phyloP scores from a whole-genome alignment of 805 yeast species.

The Naumovozyma dairenensis region DNA sequence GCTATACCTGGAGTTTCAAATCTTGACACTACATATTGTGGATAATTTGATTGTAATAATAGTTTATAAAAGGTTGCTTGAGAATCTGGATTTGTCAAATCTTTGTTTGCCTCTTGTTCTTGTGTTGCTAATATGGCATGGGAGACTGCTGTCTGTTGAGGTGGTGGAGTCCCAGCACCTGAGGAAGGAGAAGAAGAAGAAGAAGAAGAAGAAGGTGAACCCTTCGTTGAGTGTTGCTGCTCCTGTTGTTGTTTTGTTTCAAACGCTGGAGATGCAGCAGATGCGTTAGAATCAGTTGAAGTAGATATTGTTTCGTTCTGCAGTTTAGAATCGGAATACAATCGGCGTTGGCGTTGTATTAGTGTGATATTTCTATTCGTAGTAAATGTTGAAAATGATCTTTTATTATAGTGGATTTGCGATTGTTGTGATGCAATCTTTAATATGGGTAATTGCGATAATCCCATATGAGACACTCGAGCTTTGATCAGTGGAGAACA shows the following conservation, averaged over 20 bases:
- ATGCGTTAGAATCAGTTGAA: neutral
- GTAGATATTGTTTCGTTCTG: neutral
- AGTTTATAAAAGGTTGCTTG: slow-evolving; percentile 81
- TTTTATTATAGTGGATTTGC: too few species aligned
- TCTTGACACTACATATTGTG: slow-evolving; percentile 92
- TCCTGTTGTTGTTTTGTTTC: too few species aligned
- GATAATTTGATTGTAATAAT: slow-evolving; percentile 71
- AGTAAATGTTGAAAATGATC: too few species aligned
- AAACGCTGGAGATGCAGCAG: too few species aligned
- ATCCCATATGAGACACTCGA: too few species aligned
- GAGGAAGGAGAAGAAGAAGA: slow-evolving; percentile 1
- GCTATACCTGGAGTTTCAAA: slow-evolving; percentile 94
- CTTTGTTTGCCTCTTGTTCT: slow-evolving; percentile 82
- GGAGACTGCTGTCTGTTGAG: slow-evolving; percentile 12
- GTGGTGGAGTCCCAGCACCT: neutral
- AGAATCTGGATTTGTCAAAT: slow-evolving; percentile 51
- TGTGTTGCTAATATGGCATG: slow-evolving; percentile 42
- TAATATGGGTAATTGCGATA: too few species aligned
- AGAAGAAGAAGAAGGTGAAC: slow-evolving; percentile 2
- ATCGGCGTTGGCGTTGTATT: neutral
- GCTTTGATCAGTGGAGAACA: too few species aligned
- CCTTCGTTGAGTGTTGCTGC: slow-evolving; percentile 1
- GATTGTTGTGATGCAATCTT: too few species aligned
- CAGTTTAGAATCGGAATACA: neutral
- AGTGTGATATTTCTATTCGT: too few species aligned